Conservation (phyloP, 2,329 filamentous ascomycete genomes). For the Curvularia lunata region DNA sequence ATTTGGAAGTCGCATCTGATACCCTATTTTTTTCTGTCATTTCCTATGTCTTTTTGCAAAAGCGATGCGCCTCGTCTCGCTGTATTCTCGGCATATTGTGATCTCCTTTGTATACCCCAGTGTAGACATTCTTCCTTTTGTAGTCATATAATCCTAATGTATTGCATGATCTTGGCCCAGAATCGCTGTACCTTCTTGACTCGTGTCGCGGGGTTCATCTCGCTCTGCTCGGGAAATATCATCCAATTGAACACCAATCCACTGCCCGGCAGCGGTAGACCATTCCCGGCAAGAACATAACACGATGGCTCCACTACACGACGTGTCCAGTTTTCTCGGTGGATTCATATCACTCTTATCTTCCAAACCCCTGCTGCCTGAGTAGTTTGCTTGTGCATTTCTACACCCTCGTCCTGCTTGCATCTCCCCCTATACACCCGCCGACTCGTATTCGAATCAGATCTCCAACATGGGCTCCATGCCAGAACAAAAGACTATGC, state of each 20-base stretch:
- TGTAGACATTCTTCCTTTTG: background rate
- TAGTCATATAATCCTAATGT: conserved; percentile 11
- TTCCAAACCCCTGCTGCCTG: background rate
- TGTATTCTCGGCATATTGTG: conserved; percentile 8
- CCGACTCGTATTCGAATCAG: background rate
- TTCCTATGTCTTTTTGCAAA: conserved; percentile 11
- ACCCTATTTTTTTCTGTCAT: conserved; percentile 10
- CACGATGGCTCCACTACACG: conserved; percentile 6
- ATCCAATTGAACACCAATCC: too few species aligned
- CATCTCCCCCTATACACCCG: background rate
- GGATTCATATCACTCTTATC: background rate
- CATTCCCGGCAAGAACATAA: conserved; percentile 17
- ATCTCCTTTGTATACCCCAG: conserved; percentile 13
- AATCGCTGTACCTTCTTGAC: background rate
- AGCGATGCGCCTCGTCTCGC: conserved; percentile 5
- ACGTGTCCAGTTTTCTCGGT: conserved; percentile 4
- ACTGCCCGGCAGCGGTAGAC: conserved; percentile 14
- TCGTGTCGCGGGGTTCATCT: conserved; percentile 9
- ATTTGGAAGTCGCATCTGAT: conserved; percentile 11
- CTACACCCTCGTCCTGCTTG: background rate
- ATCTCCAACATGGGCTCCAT: conserved; percentile 22
- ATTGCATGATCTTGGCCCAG: background rate
- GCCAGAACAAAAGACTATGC: conserved; percentile 31
- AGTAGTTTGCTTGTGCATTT: background rate
- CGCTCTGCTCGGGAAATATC: conserved; percentile 17